Percentiles rank a stretch among this genome's conserved stretches.
phyloP scores from a whole-genome alignment of 1,284 basidiomycete species.

The Wolfiporia cocos region DNA sequence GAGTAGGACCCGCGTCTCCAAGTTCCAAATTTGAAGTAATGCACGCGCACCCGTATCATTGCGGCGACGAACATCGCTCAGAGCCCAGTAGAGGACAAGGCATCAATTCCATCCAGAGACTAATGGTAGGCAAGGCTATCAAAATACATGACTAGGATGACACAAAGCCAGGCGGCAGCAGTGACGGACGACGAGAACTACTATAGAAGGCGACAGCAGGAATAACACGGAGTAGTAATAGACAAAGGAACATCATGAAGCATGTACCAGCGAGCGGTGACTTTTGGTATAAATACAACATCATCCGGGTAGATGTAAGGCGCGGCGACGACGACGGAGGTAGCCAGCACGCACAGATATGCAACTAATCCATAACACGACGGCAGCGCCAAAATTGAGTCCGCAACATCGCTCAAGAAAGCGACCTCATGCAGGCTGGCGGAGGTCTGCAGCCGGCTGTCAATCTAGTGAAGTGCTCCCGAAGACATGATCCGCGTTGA shows the following conservation, averaged over 20 bases:
- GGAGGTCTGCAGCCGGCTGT: background rate
- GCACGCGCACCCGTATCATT: too few relatives aligned
- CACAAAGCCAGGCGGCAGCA: background rate
- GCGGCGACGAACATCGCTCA: too few relatives aligned
- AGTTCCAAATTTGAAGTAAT: too few relatives aligned
- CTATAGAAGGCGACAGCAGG: background rate
- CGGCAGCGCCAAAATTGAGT: slow-evolving; percentile 2
- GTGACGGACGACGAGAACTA: background rate
- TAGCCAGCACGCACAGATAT: background rate
- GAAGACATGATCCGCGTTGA: slow-evolving; percentile 32
- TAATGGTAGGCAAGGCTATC: background rate
- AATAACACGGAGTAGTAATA: background rate
- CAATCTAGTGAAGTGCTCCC: background rate
- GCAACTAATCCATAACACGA: background rate
- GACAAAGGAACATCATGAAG: background rate
- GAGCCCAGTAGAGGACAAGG: background rate
- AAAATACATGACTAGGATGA: slow-evolving; percentile 1
- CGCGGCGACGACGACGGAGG: background rate
- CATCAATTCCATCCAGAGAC: slow-evolving; percentile 1
- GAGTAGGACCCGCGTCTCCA: too few relatives aligned
- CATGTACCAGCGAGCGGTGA: slow-evolving; percentile 2
- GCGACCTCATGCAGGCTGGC: background rate
- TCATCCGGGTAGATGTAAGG: slow-evolving; percentile 13
- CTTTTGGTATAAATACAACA: slow-evolving; percentile 20
- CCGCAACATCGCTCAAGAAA: slow-evolving; percentile 7